Evolutionary conservation across 2,329 filamentous ascomycete genomes (phyloP).

Genomic region (Chaetomiaceae sp.): DNA sequence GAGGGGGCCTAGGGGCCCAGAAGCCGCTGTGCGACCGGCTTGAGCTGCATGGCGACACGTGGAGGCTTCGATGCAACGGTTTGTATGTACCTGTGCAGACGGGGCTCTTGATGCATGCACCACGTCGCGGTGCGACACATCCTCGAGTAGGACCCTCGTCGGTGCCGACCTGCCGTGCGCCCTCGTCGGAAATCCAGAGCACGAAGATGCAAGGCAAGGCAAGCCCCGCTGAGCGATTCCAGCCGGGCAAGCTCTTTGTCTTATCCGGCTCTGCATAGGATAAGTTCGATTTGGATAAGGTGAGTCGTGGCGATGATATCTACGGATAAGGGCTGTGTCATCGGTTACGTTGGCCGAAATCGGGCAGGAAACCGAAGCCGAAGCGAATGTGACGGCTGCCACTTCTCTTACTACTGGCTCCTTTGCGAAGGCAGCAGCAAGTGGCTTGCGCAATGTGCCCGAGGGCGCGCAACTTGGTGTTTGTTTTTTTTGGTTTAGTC

Average conservation of each 20-base stretch:
- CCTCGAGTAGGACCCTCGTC: not conserved
- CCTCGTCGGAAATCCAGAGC: not conserved
- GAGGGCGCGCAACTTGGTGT: no score
- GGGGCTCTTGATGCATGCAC: not conserved
- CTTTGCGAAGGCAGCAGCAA: not conserved
- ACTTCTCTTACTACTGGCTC: not conserved
- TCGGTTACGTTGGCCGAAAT: not conserved
- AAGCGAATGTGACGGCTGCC: not conserved
- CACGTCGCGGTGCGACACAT: constrained; percentile 7
- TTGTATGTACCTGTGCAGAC: no score
- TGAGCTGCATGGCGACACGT: constrained; percentile 6
- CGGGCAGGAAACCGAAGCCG: not conserved
- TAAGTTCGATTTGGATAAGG: no score
- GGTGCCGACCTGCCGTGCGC: not conserved
- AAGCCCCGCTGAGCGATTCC: constrained; percentile 6
- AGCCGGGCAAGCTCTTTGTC: no score
- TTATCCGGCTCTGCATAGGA: no score
- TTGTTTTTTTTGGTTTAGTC: no score
- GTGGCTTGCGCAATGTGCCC: not conserved
- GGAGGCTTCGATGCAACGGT: no score
- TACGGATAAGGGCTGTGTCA: not conserved
- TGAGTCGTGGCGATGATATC: no score
- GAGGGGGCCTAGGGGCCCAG: not conserved
- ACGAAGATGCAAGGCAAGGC: not conserved
- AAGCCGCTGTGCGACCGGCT: not conserved